Evolutionary conservation across 2,329 filamentous ascomycete species (phyloP).

Genomic region (Coleophoma crateriformis): DNA sequence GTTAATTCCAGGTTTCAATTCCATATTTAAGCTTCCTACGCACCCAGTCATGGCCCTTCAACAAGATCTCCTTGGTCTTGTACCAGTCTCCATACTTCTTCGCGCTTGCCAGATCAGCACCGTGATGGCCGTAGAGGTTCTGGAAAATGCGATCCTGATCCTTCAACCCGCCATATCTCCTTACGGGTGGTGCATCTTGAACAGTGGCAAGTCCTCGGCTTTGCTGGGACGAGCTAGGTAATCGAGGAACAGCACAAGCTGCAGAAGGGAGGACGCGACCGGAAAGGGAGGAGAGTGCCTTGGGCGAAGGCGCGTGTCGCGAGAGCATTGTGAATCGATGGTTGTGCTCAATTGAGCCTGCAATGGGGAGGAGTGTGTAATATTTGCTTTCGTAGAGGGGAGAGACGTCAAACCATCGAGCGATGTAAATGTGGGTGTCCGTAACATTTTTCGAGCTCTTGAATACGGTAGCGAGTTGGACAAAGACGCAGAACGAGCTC

Average conservation of each 20-base stretch:
- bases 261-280: conserved; percentile 23
- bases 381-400: conserved; percentile 13
- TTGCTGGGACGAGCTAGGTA: conserved; percentile 39
- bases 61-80: conserved; percentile 97
- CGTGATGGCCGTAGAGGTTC: conserved; percentile 93
- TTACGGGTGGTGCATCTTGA: conserved; percentile 60
- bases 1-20: conserved; percentile 11
- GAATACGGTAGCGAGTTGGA: not conserved
- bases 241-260: conserved; percentile 17
- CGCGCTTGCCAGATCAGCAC: conserved; percentile 84
- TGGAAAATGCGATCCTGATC: conserved; percentile 99
- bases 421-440: not conserved
- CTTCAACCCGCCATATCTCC: conserved; percentile 71
- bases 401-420: not conserved
- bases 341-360: conserved; percentile 28
- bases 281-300: conserved; percentile 23
- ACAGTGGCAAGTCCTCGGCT: conserved; percentile 75
- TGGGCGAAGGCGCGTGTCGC: conserved; percentile 27
- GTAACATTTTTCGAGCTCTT: not conserved
- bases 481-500: not conserved
- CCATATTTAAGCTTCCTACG: conserved; percentile 7
- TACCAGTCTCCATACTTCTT: conserved; percentile 99
- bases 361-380: conserved; percentile 9
- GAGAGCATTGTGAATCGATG: conserved; percentile 26
- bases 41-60: conserved; percentile 95